phyloP scores from a whole-genome alignment of 2,329 filamentous ascomycete genomes.

The Cladophialophora yegresii region DNA sequence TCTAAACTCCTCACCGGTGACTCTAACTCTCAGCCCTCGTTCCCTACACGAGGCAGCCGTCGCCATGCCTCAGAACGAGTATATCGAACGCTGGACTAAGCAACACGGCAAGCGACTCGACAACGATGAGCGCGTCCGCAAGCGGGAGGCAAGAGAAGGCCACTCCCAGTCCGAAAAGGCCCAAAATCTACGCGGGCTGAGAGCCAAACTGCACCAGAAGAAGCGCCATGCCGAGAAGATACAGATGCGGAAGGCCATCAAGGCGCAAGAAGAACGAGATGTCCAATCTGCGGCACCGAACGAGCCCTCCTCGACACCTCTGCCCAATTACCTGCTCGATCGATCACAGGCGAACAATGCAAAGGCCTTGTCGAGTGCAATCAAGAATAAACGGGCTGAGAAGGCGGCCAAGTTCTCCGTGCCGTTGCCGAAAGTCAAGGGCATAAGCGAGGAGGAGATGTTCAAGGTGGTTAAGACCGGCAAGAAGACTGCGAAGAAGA shows the following conservation, averaged over 20 bases:
- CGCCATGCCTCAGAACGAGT: constrained; percentile 37
- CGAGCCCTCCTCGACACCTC: constrained; percentile 75
- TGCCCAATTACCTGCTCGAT: constrained; percentile 93
- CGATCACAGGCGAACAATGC: constrained; percentile 68
- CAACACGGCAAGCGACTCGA: constrained; percentile 67
- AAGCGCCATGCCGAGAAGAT: constrained; percentile 97
- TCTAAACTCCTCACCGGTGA: background rate
- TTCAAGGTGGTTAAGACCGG: constrained; percentile 96
- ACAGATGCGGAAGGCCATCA: constrained; percentile 93
- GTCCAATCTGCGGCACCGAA: constrained; percentile 80
- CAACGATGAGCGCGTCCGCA: constrained; percentile 85
- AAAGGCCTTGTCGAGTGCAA: constrained; percentile 76
- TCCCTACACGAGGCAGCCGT: background rate
- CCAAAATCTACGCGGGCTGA: constrained; percentile 86
- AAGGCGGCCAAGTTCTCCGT: constrained; percentile 93
- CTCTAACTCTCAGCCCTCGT: background rate
- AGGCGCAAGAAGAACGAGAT: constrained; percentile 92
- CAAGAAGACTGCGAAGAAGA: constrained; percentile 87
- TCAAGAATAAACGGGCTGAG: constrained; percentile 93
- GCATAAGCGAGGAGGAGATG: constrained; percentile 95
- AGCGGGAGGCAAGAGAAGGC: constrained; percentile 81
- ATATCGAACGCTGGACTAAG: constrained; percentile 70
- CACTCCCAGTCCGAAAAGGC: constrained; percentile 88
- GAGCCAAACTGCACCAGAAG: constrained; percentile 91
- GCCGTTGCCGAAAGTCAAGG: constrained; percentile 88